Evolutionary conservation across 768 basidiomycete species (phyloP).

Genomic region (Chiua virens): DNA sequence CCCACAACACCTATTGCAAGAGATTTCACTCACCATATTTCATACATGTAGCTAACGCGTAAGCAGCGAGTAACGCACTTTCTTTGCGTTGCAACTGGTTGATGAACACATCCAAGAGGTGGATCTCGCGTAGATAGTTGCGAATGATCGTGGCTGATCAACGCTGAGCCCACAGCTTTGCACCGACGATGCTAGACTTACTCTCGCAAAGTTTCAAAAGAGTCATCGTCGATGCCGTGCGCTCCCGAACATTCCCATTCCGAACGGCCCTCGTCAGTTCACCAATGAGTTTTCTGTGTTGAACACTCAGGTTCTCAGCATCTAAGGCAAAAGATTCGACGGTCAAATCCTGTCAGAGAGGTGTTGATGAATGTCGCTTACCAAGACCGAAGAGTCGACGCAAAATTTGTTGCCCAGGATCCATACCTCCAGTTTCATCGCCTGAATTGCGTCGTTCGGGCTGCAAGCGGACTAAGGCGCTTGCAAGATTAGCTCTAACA

Average conservation of each 20-base stretch:
- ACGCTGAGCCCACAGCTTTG: not conserved
- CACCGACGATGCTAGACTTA: not conserved
- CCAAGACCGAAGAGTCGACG: conserved; percentile 18
- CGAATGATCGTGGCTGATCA: conserved; percentile 8
- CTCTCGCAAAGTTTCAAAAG: conserved; percentile 22
- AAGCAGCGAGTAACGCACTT: conserved; percentile 18
- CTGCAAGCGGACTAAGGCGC: conserved; percentile 10
- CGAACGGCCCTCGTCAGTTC: conserved; percentile 5
- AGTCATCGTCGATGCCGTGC: conserved; percentile 23
- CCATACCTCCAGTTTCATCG: not conserved
- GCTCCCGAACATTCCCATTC: conserved; percentile 8
- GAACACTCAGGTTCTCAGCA: not conserved
- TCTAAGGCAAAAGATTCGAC: conserved; percentile 2
- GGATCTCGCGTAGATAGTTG: conserved; percentile 3
- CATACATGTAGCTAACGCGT: conserved; percentile 17
- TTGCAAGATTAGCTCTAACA: conserved; percentile 19
- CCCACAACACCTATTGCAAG: no score
- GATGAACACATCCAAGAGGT: conserved; percentile 12
- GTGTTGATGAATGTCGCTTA: not conserved
- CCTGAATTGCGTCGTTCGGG: not conserved
- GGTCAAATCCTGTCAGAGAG: not conserved
- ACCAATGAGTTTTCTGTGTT: conserved; percentile 10
- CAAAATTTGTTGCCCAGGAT: conserved; percentile 4
- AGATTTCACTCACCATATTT: conserved; percentile 8
- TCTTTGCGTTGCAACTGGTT: conserved; percentile 15